Base-by-base conservation (phyloP, 805 yeast genomes). In the Cyberlindnera misumaiensis region DNA sequence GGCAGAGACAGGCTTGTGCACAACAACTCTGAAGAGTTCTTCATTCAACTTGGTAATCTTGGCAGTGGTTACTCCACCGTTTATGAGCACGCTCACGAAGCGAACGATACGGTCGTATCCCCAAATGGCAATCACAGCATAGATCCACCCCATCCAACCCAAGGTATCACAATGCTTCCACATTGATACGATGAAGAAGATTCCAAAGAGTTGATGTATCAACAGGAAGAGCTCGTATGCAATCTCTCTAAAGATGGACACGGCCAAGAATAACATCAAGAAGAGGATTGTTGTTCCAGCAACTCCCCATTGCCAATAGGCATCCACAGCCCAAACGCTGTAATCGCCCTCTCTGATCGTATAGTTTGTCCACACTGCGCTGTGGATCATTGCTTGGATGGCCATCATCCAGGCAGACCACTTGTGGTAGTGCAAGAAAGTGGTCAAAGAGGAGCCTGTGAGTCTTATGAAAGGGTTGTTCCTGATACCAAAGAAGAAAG, bases 51-150 rank as follows among this genome's bases (percentile, higher is more conserved):
- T 32, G 16, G 56, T 46, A 11, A 57, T 52, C 33, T 64, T 63
- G 12, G 80, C 83, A 11, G 63, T 54, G 17, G 77, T 72, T 17
- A 70, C 55, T 20, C 72, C 75, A 6, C 95, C 95, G 44, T 81
- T 80, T 25, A 62, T 52, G 11, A 70, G 38, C 2, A 85, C 57
- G 39, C 86, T 69, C 1, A 68, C 60, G 10, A 79, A 42, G 45
- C 95, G 69, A 11, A 73, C 51, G 0, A 75, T 43, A 39, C 89
- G 64, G 53, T 87, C 94, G 46, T 76, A 67, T 2, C 64, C 69
- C 95, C 95, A 87, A 8, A 86, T 65, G 0, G 75, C 80, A 42
- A 75, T 68, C 8, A 79, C 53, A 4, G 76, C 71, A 40, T 73
- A 76, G 15, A 70, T 49, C 61, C 69, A 75, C 40, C 66, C 71